A percentile compares a stretch with the other conserved stretches of the same genome.
Conservation (phyloP, 495 filamentous ascomycete genomes). For the Penicillium bovifimosum region DNA sequence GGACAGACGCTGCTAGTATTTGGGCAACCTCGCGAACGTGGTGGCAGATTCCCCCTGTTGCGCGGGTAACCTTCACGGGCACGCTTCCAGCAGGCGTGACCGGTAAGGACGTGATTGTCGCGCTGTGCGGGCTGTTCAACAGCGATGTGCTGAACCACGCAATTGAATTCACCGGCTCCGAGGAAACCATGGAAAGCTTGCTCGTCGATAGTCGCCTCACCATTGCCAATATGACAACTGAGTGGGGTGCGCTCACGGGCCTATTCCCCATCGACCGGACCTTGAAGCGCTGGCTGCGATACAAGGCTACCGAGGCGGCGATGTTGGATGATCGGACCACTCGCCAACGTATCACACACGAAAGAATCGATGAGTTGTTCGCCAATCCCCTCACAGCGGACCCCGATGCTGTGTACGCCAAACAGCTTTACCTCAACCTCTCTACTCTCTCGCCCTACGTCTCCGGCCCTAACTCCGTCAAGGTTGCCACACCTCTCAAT, state of each 20-base stretch:
- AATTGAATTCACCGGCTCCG: conserved; percentile 80
- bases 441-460: conserved; percentile 83
- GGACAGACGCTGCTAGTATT: conserved; percentile 81
- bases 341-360: conserved; percentile 57
- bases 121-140: conserved; percentile 79
- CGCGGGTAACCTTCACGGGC: conserved; percentile 73
- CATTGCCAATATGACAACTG: conserved; percentile 93
- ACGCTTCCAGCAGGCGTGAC: conserved; percentile 74
- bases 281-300: conserved; percentile 68
- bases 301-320: conserved; percentile 66
- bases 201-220: conserved; percentile 73
- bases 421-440: conserved; percentile 70
- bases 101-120: conserved; percentile 93
- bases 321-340: conserved; percentile 28
- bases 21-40: conserved; percentile 82
- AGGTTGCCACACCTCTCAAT: conserved; percentile 66
- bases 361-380: conserved; percentile 66
- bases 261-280: conserved; percentile 79
- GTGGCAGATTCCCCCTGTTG: conserved; percentile 87
- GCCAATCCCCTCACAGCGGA: conserved; percentile 64
- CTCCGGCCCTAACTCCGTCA: conserved; percentile 88
- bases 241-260: conserved; percentile 83
- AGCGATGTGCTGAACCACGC: conserved; percentile 92
- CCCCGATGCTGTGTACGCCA: conserved; percentile 74
- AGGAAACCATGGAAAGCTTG: conserved; percentile 70